These are phyloP conservation scores for Tolypocladium endophyticum DNA, from an alignment of 2,329 filamentous ascomycete genomes.

Conservation along the genomic window DNA sequence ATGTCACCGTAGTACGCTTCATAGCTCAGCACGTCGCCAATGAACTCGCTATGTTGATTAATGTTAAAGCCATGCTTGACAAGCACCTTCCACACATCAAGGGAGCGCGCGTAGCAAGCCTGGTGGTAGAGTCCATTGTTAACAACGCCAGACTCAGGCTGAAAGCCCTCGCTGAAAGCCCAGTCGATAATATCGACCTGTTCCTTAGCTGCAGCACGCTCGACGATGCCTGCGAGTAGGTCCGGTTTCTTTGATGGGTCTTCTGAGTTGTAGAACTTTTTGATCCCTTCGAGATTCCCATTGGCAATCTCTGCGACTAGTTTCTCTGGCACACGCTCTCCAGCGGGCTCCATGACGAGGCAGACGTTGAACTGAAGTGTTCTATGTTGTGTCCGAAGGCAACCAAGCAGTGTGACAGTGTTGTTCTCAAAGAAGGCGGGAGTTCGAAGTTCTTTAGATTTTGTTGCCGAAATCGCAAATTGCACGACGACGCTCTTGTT, in stretches of 20 bases:
- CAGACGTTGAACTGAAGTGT: not conserved
- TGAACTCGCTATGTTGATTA: not conserved
- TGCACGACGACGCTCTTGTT: not conserved
- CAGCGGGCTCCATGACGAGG: not conserved
- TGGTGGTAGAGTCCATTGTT: not conserved
- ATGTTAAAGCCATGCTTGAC: not conserved
- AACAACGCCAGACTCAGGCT: not conserved
- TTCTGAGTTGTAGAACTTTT: not conserved
- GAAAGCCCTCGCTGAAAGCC: not conserved
- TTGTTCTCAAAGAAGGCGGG: not conserved
- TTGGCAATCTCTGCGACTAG: not conserved
- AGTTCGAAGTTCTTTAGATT: not conserved
- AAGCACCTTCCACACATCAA: not conserved
- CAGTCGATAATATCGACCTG: not conserved
- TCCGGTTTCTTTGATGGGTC: not conserved
- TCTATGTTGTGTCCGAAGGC: not conserved
- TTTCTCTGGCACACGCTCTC: not conserved
- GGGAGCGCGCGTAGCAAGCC: not conserved
- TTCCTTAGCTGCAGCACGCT: not conserved
- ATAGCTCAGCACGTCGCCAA: not conserved
- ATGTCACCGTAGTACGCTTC: not conserved
- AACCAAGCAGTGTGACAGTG: not conserved
- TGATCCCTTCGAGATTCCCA: not conserved
- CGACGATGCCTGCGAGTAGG: not conserved
- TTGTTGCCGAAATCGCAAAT: not conserved